Base-by-base conservation (phyloP, 1,284 basidiomycete species). In the Melampsora larici-populina region DNA sequence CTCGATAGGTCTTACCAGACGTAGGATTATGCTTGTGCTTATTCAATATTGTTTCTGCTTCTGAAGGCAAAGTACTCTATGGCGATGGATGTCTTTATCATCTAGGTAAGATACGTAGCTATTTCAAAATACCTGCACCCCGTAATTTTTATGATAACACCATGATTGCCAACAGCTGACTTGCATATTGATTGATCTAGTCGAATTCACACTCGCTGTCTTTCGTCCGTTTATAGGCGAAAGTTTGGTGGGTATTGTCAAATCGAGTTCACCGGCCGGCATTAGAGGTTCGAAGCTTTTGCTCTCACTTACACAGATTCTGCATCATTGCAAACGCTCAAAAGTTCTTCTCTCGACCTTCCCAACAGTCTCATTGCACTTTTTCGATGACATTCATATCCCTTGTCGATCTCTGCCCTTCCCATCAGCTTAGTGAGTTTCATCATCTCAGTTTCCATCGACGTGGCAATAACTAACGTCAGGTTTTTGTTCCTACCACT, bases 21-120 rank as follows among this genome's bases (percentile, higher is more conserved):
- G 29, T 78, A 21, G 76, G 76, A 24, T 33, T 78, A 24, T 78
- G 76, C 33, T 58, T 78, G 21, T 67, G 60, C 4, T n/a, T 78
- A 1, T 70, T 78, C 26, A 68, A 78, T 40, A 33, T 78, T 24
- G 29, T 78, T 31, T 36, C 48, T 66, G 76, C 69, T 40, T 70
- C 68, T 15, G 76, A 78, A 62, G 76, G 76, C 1, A 78, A 78
- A 33, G 69, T 78, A 17, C 76, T 78, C 0, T 78, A 78, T 33
- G 76, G 76, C 13, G 76, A 78, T 51, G 76, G 76, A 26, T 78
- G 76, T 36, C 55, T 78, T 9, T 78, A 78, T 46, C 69, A 78
- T 26, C 60, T 43, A 66, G 76, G 76, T 78, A 43, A 64, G 64
- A n/a, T 21, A n/a, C 15, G 3, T 24, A 24, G 43, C 43, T 46